A percentile compares a stretch with the other conserved stretches of the same genome.
Conservation (phyloP, 2,329 filamentous ascomycete genomes). For the Curvularia sp. region DNA sequence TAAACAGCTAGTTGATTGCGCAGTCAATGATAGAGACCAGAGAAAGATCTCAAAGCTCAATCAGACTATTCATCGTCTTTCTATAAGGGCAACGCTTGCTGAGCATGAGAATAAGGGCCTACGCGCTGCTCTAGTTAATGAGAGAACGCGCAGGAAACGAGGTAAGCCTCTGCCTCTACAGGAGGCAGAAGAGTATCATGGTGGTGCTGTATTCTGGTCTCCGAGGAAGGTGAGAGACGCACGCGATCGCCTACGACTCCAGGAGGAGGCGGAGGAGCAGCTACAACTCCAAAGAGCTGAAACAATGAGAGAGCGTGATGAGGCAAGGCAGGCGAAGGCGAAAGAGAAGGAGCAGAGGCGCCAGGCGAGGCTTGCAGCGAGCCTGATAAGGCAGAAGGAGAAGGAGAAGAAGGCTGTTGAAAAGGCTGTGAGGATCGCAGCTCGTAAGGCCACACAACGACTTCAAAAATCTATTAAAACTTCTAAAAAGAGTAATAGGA, state of each 20-base stretch:
- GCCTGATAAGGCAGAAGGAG: too few relatives aligned
- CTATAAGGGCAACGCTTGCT: too few relatives aligned
- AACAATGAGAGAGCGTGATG: neutral
- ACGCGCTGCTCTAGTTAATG: neutral
- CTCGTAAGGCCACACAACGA: constrained; percentile 2
- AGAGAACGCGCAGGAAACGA: too few relatives aligned
- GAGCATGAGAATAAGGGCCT: neutral
- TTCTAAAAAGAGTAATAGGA: neutral
- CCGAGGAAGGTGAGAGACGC: too few relatives aligned
- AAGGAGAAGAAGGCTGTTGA: constrained; percentile 3
- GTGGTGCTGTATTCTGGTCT: too few relatives aligned
- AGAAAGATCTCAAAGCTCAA: constrained; percentile 8
- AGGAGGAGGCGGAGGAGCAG: too few relatives aligned
- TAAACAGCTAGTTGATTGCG: too few relatives aligned
- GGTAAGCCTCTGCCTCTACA: too few relatives aligned
- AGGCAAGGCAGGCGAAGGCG: constrained; percentile 3
- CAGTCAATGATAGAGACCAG: constrained; percentile 5
- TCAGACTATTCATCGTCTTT: too few relatives aligned
- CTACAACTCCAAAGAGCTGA: neutral
- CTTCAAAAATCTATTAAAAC: neutral
- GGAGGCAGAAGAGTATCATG: constrained; percentile 7
- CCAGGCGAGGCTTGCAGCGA: too few relatives aligned
- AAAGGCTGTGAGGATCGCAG: neutral
- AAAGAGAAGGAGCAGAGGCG: too few relatives aligned
- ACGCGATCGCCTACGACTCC: too few relatives aligned